A percentile compares a stretch with the other conserved stretches of the same genome.
phyloP scores from a whole-genome alignment of 805 yeast species.

The Candida ipomoeae region DNA sequence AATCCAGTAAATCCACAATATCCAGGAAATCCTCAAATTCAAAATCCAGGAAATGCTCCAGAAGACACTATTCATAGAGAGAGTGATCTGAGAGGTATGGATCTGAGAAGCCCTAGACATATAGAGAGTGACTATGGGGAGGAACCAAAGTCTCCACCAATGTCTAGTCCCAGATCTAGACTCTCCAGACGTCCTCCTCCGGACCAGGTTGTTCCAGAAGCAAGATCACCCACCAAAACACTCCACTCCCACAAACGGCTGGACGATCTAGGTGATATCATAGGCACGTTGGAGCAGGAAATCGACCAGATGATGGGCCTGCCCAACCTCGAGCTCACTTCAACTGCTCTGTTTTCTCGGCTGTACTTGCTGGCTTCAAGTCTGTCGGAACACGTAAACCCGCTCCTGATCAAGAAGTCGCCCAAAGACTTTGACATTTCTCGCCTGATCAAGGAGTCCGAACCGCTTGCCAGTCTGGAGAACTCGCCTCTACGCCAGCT shows the following conservation, averaged over 20 bases:
- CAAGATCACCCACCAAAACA: too few species aligned
- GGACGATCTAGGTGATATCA: conserved; percentile 19
- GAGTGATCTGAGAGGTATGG: too few species aligned
- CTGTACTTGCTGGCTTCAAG: not conserved
- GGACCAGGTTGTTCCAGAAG: not conserved
- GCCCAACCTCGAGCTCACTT: not conserved
- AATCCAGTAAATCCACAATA: too few species aligned
- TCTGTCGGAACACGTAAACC: conserved; percentile 1
- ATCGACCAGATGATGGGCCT: conserved; percentile 18
- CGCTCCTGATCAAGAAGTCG: not conserved
- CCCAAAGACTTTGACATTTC: conserved; percentile 1
- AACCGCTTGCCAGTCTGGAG: not conserved
- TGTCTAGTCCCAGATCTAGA: not conserved
- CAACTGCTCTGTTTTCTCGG: not conserved
- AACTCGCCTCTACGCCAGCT: conserved; percentile 2
- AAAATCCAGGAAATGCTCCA: too few species aligned
- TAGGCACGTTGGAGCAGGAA: conserved; percentile 22
- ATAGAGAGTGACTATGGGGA: too few species aligned
- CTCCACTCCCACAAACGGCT: not conserved
- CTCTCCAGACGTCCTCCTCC: conserved; percentile 2
- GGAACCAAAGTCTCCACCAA: not conserved
- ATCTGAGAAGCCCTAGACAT: too few species aligned
- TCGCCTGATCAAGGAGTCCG: not conserved
- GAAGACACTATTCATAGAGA: too few species aligned
- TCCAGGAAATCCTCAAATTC: too few species aligned